Conservation (phyloP, 208 protist genomes). For the Crithidia mellificae region DNA sequence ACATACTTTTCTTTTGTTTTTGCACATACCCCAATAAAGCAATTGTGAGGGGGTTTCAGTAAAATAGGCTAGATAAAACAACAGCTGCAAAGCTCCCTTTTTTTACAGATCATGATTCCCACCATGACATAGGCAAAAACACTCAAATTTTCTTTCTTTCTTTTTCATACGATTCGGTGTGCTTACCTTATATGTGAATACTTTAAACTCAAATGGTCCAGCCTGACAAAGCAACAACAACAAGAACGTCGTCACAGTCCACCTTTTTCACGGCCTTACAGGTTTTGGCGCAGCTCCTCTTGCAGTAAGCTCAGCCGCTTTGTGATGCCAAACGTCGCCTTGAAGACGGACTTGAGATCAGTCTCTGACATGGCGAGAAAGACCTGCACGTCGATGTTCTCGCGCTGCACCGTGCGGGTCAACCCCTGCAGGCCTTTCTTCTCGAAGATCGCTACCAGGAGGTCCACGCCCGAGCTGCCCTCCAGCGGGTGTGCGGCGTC, state of each 20-base stretch:
- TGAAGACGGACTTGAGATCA: conserved; percentile 78
- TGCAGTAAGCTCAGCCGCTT: conserved; percentile 84
- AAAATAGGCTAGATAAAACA: too few relatives aligned
- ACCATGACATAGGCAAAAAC: too few relatives aligned
- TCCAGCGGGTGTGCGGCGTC: conserved; percentile 21
- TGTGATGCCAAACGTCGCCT: conserved; percentile 76
- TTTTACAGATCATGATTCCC: too few relatives aligned
- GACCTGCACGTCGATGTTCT: conserved; percentile 80
- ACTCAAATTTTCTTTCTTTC: too few relatives aligned
- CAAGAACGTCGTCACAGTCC: too few relatives aligned
- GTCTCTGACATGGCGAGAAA: conserved; percentile 79
- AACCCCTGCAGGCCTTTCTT: conserved; percentile 68
- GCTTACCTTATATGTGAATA: conserved; percentile 1
- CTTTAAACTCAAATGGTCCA: too few relatives aligned
- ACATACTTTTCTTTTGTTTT: too few relatives aligned
- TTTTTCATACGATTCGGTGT: too few relatives aligned
- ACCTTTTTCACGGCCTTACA: conserved; percentile 5
- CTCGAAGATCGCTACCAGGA: conserved; percentile 60
- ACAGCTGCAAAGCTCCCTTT: too few relatives aligned
- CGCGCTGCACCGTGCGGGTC: conserved; percentile 38
- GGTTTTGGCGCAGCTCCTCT: conserved; percentile 56
- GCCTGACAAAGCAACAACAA: too few relatives aligned
- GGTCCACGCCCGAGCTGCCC: conserved; percentile 40
- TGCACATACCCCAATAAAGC: too few relatives aligned
- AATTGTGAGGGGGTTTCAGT: too few relatives aligned